Percentiles rank a stretch among this genome's conserved stretches.
Evolutionary conservation across 1,284 basidiomycete species (phyloP).

Genomic region (Leccinum pseudoinsigne): DNA sequence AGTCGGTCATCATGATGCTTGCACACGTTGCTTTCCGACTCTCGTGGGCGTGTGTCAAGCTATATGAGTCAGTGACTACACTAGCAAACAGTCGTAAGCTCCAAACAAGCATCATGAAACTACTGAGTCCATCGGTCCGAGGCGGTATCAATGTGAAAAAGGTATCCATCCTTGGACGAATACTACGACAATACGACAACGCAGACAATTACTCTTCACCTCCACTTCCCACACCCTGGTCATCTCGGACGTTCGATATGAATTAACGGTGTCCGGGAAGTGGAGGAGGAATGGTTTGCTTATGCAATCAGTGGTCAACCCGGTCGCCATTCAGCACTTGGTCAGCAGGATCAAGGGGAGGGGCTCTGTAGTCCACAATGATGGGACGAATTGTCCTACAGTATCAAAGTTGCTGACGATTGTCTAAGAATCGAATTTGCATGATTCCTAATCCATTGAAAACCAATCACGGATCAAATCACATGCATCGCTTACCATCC

Average conservation of each 20-base stretch:
- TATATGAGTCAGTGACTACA: not conserved
- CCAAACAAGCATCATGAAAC: not conserved
- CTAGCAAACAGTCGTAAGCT: not conserved
- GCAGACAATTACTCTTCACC: not conserved
- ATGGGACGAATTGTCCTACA: not conserved
- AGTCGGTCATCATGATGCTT: not conserved
- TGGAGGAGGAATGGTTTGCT: not conserved
- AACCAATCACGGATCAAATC: not conserved
- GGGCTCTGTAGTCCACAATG: not conserved
- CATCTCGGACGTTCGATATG: not conserved
- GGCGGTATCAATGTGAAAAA: not conserved
- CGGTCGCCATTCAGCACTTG: not conserved
- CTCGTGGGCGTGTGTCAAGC: not conserved
- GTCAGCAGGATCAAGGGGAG: not conserved
- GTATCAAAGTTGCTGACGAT: not conserved
- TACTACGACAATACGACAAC: not conserved
- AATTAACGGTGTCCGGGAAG: not conserved
- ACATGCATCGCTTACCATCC: not conserved
- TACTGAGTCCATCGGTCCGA: not conserved
- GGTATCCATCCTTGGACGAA: not conserved
- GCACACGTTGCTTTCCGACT: not conserved
- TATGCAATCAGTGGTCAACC: no score
- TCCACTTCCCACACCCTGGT: not conserved
- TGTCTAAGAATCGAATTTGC: not conserved
- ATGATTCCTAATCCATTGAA: not conserved